Evolutionary conservation across 1,139 yeast genomes (phyloP).

Genomic region (Saccharomyces pastorianus): DNA sequence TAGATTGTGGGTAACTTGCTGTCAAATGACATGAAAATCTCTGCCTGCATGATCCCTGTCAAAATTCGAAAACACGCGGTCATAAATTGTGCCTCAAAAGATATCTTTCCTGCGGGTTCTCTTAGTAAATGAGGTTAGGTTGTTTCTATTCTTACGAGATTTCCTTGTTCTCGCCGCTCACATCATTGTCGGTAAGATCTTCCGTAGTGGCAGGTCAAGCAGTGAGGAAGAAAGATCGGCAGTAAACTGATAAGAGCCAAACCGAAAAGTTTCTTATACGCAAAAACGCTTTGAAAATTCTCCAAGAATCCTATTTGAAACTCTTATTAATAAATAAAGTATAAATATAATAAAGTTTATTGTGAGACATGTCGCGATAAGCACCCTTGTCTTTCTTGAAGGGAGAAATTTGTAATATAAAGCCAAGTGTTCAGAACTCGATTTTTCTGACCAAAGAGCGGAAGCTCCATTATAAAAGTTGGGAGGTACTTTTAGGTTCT

Average conservation of each 20-base stretch:
- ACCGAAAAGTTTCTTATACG: background rate
- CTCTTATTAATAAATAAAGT: background rate
- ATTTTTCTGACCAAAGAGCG: too few species aligned
- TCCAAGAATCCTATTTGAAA: background rate
- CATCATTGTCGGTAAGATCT: background rate
- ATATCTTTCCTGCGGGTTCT: background rate
- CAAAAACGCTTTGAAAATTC: background rate
- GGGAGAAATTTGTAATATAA: background rate
- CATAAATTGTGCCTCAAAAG: background rate
- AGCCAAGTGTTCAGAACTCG: background rate
- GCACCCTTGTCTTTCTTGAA: background rate
- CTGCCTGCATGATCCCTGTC: background rate
- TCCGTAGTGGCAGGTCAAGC: background rate
- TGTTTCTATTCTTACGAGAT: background rate
- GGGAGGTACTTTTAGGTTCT: too few species aligned
- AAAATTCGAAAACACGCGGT: background rate
- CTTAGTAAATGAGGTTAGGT: background rate
- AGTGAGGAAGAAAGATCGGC: background rate
- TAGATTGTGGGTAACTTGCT: background rate
- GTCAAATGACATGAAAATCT: background rate
- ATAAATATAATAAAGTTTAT: background rate
- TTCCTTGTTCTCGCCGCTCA: background rate
- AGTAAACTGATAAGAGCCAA: background rate
- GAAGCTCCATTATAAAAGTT: too few species aligned
- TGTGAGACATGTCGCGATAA: background rate